phyloP scores from a whole-genome alignment of 768 basidiomycete genomes.

The Cubamyces sp. region DNA sequence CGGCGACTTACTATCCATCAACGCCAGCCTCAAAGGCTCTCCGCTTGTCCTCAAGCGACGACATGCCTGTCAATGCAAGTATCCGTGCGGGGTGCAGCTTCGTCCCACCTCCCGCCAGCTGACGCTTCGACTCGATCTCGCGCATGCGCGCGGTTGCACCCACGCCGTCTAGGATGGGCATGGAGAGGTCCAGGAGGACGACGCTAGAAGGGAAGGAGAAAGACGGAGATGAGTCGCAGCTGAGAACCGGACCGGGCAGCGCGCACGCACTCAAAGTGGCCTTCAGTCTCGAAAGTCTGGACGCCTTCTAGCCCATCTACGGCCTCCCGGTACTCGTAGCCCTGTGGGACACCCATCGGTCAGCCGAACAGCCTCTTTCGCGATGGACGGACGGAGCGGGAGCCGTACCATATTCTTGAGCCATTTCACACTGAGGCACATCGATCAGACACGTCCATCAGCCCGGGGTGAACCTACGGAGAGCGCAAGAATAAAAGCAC shows the following conservation, averaged over 20 bases:
- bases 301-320: constrained; percentile 88
- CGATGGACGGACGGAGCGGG: not conserved
- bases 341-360: constrained; percentile 40
- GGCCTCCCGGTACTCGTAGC: constrained; percentile 77
- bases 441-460: constrained; percentile 12
- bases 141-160: constrained; percentile 86
- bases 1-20: constrained; percentile 85
- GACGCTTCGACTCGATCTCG: constrained; percentile 58
- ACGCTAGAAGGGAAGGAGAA: constrained; percentile 51
- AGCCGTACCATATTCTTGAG: constrained; percentile 54
- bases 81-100: constrained; percentile 51
- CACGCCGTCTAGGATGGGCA: constrained; percentile 92
- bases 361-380: not conserved
- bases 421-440: constrained; percentile 59
- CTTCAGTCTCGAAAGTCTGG: constrained; percentile 66
- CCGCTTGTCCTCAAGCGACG: constrained; percentile 89
- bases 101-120: constrained; percentile 29
- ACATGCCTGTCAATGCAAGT: constrained; percentile 91
- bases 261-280: constrained; percentile 81
- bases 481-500: constrained; percentile 36
- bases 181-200: constrained; percentile 86
- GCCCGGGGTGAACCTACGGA: not conserved
- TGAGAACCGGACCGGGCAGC: not conserved
- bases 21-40: constrained; percentile 92
- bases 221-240: constrained; percentile 6